Evolutionary conservation across 2,329 filamentous ascomycete genomes (phyloP), one percentile per base, ranked within the genome.

Genomic region (Paramyrothecium roridum): DNA sequence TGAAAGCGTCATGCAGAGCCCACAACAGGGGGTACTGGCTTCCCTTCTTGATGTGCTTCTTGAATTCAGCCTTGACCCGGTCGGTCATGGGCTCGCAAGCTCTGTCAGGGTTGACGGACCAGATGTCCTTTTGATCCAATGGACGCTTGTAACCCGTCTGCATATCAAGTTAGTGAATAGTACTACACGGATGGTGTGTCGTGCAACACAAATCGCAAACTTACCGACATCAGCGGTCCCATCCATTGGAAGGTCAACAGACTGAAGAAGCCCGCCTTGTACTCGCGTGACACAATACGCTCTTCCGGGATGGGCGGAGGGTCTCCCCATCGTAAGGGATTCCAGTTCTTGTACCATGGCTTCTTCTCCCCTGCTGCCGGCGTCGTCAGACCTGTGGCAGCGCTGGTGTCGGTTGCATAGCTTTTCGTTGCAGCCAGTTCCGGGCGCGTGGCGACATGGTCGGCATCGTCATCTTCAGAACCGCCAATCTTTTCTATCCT

Each of bases 171-270:
- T 30, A 57, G 53, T 48, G 20, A 10, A 30, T 30, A 30, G 10
- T 30, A 10, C 26, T 4, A 6, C 10, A 30, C 26, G 6, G 26
- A 30, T 30, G 26, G 26, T 10, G 4, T 30, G 26, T 13, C 16
- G 16, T 16, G 37, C n/a, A 13, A 17, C 37, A 8, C 13, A 33
- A 19, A 43, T 30, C 8, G 26, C n/a, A 26, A 52, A 76, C 83
- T 74, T 71, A 88, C 87, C 59, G 74, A 80, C 93, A 98, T 98
- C 54, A 98, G 68, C 1, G 91, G 87, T 1, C 86, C 85, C 80
- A 97, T 93, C 93, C 93, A 98, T 69, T 91, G 85, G 67, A 96
- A 98, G 3, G 88, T 88, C 21, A 96, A 70, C 55, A 80, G 70
- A 73, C 90, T 96, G 59, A 95, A 81, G 65, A 92, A 87, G 2